Base-by-base conservation (phyloP, 2,329 filamentous ascomycete genomes). In the Pseudogymnoascus sp. region DNA sequence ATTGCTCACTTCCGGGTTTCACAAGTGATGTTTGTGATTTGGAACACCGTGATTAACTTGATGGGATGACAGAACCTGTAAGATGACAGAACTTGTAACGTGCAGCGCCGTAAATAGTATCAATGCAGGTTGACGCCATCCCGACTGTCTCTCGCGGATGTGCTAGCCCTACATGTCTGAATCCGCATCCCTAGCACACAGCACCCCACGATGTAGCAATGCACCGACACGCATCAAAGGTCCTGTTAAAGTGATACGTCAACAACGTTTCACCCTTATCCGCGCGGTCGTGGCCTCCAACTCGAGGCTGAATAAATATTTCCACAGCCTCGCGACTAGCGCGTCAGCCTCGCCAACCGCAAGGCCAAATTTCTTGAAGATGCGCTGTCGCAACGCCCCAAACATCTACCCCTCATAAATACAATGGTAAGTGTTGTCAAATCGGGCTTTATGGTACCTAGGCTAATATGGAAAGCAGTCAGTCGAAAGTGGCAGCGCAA, bases 261-360 rank as follows among this genome's bases (percentile, higher is more conserved):
- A 43, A 41, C 38, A 43, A 41, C 38, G n/a, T 54, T 54, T 54
- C 47, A 54, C 47, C 47, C n/a, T n/a, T 32, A 32, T 6, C 18
- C 38, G 7, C 38, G 7, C 22, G 6, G 25, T 20, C 25, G 28
- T 18, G 9, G 43, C 25, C 47, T 6, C 5, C n/a, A 6, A 3
- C 47, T 18, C 47, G n/a, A 54, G 47, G 47, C 47, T 54, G 47
- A 54, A 54, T 25, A 54, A 54, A 54, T 54, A 54, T 54, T 54
- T 54, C 25, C n/a, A 30, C 25, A 54, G 47, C 47, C 47, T 32
- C 47, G 47, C 47, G 47, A 54, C 47, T 54, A 54, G 47, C 47
- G 47, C 28, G 28, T 54, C 28, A 32, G 47, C 47, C 47, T 54
- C 47, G 47, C 47, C n/a, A 7, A 30, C n/a, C 47, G 47, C 47